Evolutionary conservation across 768 basidiomycete species (phyloP), one percentile per base, ranked within the genome.

Genomic region (Boletus sp.): DNA sequence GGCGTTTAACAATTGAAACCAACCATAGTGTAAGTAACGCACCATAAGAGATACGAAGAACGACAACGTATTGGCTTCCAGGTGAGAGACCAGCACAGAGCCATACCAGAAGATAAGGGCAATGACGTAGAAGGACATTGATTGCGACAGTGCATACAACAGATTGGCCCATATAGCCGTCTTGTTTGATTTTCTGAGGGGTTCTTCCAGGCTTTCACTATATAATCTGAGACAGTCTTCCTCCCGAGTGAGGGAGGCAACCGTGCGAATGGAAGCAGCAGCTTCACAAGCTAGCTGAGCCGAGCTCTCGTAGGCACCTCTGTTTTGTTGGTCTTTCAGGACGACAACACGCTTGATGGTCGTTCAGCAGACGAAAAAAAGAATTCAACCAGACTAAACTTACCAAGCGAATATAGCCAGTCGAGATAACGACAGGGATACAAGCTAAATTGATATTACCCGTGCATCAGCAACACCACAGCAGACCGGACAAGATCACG

Each of bases 271-370:
- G 10, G 95, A 81, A 10, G 82, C 88, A 28, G 93, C 92, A 35
- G 93, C 92, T 71, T 98, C 95, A 63, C 93, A 94, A 41, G 94
- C 94, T 20, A 94, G 69, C 57, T 96, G 93, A 5, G 94, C 92
- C 29, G 90, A 92, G 5, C 73, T 73, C 63, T 87, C 90, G 67
- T 98, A 92, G 0, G 86, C 77, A 63, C 80, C 79, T 74, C 92
- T 92, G 78, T 92, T 94, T 59, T 77, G 71, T 66, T 90, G 83
- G 65, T 91, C 94, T 70, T 95, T 96, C 60, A 94, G 75, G 1
- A 94, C 90, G 57, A 97, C 93, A 44, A 96, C 89, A 35, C 83
- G 86, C 78, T 87, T 44, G 44, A 33, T 30, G 18, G 17, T 46
- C 6, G 29, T 14, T 69, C 33, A 61, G 56, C 18, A 41, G 15